Evolutionary conservation across 2,329 filamentous ascomycete species (phyloP).

Genomic region (Aspergillus pseudonomiae): DNA sequence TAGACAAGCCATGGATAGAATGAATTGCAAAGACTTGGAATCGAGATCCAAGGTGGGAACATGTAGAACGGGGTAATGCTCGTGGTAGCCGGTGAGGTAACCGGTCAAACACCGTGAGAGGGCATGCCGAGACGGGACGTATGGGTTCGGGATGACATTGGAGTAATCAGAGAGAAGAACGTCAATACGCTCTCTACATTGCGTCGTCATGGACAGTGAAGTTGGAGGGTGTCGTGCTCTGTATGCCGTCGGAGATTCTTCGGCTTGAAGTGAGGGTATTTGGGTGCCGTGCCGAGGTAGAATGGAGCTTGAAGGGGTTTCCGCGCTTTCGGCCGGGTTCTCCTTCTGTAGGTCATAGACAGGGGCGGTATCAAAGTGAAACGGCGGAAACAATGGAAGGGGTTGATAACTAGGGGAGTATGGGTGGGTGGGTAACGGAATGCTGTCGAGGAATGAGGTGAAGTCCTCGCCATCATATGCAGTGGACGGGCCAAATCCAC

Average conservation of each 20-base stretch:
- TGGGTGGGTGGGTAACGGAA: slow-evolving; percentile 36
- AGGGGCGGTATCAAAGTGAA: slow-evolving; percentile 26
- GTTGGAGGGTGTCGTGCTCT: slow-evolving; percentile 31
- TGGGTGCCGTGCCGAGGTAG: slow-evolving; percentile 38
- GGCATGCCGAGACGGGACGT: slow-evolving; percentile 36
- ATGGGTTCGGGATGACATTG: slow-evolving; percentile 31
- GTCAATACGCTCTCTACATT: slow-evolving; percentile 35
- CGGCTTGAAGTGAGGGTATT: slow-evolving; percentile 36
- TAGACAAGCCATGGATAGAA: slow-evolving; percentile 36
- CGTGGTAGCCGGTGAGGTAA: slow-evolving; percentile 37
- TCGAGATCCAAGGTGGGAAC: slow-evolving; percentile 36
- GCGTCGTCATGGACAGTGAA: slow-evolving; percentile 34
- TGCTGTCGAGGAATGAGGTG: slow-evolving; percentile 39
- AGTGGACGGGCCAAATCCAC: slow-evolving; percentile 25
- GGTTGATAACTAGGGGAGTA: slow-evolving; percentile 39
- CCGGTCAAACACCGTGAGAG: slow-evolving; percentile 37
- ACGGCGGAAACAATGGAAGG: slow-evolving; percentile 34
- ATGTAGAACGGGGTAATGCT: slow-evolving; percentile 38
- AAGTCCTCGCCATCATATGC: slow-evolving; percentile 38
- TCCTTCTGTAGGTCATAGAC: slow-evolving; percentile 28
- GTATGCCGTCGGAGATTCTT: slow-evolving; percentile 29
- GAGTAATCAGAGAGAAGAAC: slow-evolving; percentile 25
- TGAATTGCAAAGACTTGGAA: slow-evolving; percentile 26
- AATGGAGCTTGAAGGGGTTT: slow-evolving; percentile 33
- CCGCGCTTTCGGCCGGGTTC: slow-evolving; percentile 14